Evolutionary conservation across 2,329 filamentous ascomycete species (phyloP), one percentile per base, ranked within the genome.

Genomic region (Verticillium nubilum): DNA sequence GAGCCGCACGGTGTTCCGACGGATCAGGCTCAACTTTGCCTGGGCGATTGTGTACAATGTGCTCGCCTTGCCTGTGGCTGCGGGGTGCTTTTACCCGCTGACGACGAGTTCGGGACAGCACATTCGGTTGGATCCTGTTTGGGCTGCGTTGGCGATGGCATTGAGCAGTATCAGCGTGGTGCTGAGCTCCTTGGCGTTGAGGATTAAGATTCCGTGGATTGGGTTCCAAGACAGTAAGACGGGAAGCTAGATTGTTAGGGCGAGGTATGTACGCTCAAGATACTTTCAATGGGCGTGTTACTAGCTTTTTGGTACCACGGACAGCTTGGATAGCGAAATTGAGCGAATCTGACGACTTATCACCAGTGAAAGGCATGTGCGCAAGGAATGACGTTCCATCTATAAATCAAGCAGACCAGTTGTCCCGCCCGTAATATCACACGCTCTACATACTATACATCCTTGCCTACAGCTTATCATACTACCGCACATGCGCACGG

Each of bases 61-160:
- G 47, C 72, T 90, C 56, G 88, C 91, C 9, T 81, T 96, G 60
- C 92, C 92, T 1, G 81, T 96, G 59, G 91, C 92, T 0, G 92
- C 92, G 0, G 92, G 92, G 1, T 89, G 88, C 37, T 76, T 96
- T 60, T 96, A 90, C 72, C 76, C 82, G 2, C 64, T 87, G 54
- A 70, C 67, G 58, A 79, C 78, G 54, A 70, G 72, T 3, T 67
- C 70, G 2, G 81, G 79, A 1, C 70, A 71, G 29, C 88, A 89
- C 69, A 74, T 92, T 23, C 77, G 83, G 61, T 74, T 93, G 54
- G 87, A 91, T 70, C 90, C 90, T 0, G 90, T 90, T 1, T 97
- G 93, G 93, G 94, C 93, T 5, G 89, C 87, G 65, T 74, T 97
- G 70, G 93, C 93, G 1, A 98, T 97, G 94, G 94, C 94, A 27